A percentile compares a stretch with the other conserved stretches of the same genome.
phyloP scores from a whole-genome alignment of 768 basidiomycete species.

The Suillus cothurnatus region DNA sequence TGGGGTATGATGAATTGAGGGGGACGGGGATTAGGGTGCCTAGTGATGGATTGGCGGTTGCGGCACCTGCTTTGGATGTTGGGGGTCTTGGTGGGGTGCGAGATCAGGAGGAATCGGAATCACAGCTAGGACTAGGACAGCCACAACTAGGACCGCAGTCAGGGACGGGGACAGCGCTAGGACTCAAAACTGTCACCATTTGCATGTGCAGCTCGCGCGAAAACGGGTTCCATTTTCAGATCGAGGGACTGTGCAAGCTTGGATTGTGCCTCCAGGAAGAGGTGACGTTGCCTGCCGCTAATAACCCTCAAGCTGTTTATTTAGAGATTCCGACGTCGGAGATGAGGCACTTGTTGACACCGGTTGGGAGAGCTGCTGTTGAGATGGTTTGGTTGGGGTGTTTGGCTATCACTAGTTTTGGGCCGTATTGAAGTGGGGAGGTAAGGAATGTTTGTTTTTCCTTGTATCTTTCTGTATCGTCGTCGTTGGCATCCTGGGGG shows the following conservation, averaged over 20 bases:
- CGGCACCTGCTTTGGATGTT: conserved; percentile 57
- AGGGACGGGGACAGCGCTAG: background rate
- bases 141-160: background rate
- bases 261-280: conserved; percentile 55
- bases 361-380: conserved; percentile 51
- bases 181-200: conserved; percentile 43
- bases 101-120: background rate
- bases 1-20: conserved; percentile 71
- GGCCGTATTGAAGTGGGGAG: conserved; percentile 11
- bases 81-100: conserved; percentile 32
- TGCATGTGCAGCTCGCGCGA: conserved; percentile 65
- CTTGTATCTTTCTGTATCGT: background rate
- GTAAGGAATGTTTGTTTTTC: conserved; percentile 7
- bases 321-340: conserved; percentile 44
- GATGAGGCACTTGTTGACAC: conserved; percentile 42
- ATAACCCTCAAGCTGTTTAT: conserved; percentile 6
- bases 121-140: background rate
- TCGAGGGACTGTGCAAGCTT: conserved; percentile 76
- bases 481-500: background rate
- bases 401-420: conserved; percentile 50
- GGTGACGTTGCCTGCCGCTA: conserved; percentile 7
- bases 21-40: conserved; percentile 76
- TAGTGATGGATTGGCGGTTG: conserved; percentile 67
- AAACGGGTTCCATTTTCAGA: conserved; percentile 74
- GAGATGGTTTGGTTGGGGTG: conserved; percentile 60